Percentiles rank a stretch among this genome's conserved stretches.
These are phyloP conservation scores for Acanthamoeba castellanii DNA, from an alignment of 208 protist genomes.

Conservation along the genomic window DNA sequence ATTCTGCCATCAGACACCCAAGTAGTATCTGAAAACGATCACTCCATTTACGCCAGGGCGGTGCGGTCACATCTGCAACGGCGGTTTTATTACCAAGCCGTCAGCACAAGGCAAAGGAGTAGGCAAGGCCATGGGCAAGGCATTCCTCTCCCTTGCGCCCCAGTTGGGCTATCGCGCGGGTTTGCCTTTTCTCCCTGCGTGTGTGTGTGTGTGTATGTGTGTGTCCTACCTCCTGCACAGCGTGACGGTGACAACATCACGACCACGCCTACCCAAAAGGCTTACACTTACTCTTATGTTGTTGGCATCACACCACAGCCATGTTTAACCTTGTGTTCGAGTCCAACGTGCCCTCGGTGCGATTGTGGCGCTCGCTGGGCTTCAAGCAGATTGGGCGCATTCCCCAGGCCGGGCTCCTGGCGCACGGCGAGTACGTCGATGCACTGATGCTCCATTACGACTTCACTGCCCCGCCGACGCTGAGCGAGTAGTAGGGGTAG, in stretches of 20 bases:
- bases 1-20: background rate
- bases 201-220: too few relatives aligned
- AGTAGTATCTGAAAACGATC: too few relatives aligned
- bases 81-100: slow-evolving; percentile 6
- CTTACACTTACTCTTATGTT: background rate
- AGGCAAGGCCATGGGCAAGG: slow-evolving; percentile 36
- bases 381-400: slow-evolving; percentile 20
- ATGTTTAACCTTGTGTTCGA: slow-evolving; percentile 62
- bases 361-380: slow-evolving; percentile 33
- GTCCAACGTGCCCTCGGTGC: background rate
- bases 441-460: slow-evolving; percentile 29
- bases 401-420: background rate
- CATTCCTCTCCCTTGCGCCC: background rate
- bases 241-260: too few relatives aligned
- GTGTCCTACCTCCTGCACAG: too few relatives aligned
- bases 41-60: background rate
- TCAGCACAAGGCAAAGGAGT: background rate
- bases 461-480: background rate
- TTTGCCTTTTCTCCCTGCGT: too few relatives aligned
- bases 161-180: slow-evolving; percentile 1
- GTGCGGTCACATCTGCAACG: slow-evolving; percentile 35
- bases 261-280: too few relatives aligned
- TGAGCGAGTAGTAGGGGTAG: too few relatives aligned
- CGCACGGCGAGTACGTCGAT: slow-evolving; percentile 4
- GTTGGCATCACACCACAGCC: background rate